These are phyloP conservation scores for Agaricus bisporus DNA, from an alignment of 768 basidiomycete species.

Conservation along the genomic window DNA sequence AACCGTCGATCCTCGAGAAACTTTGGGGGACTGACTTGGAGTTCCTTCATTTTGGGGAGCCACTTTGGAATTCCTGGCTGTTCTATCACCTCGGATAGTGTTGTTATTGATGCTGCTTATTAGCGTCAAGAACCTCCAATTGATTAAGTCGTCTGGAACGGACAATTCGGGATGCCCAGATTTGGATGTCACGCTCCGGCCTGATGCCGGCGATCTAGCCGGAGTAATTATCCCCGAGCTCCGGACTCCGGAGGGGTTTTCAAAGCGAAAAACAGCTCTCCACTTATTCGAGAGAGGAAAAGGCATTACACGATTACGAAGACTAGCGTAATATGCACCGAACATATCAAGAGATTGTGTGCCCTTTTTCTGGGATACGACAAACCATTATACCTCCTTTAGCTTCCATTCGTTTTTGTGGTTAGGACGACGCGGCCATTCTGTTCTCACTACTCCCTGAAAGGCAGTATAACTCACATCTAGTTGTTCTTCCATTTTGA, in stretches of 20 bases:
- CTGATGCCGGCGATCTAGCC: background rate
- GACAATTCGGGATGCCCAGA: conserved; percentile 1
- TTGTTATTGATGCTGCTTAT: background rate
- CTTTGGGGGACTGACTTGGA: background rate
- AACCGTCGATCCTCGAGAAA: too few relatives aligned
- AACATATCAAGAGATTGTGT: too few relatives aligned
- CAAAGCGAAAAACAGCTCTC: too few relatives aligned
- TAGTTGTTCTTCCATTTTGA: background rate
- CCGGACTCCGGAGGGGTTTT: background rate
- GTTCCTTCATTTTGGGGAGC: background rate
- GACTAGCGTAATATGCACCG: too few relatives aligned
- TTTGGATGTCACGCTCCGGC: conserved; percentile 1
- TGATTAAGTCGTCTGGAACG: background rate
- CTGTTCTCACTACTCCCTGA: background rate
- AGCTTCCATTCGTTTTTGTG: too few relatives aligned
- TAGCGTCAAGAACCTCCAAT: conserved; percentile 3
- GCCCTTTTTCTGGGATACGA: too few relatives aligned
- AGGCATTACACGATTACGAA: too few relatives aligned
- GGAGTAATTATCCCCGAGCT: background rate
- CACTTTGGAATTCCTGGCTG: background rate
- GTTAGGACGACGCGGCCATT: too few relatives aligned
- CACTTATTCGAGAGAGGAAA: too few relatives aligned
- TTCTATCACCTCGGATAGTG: conserved; percentile 8
- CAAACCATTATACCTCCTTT: too few relatives aligned
- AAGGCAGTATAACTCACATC: conserved; percentile 4